Percentiles rank a stretch among this genome's conserved stretches.
Evolutionary conservation across 2,329 filamentous ascomycete species (phyloP).

Genomic region (Ophiostoma sp.): DNA sequence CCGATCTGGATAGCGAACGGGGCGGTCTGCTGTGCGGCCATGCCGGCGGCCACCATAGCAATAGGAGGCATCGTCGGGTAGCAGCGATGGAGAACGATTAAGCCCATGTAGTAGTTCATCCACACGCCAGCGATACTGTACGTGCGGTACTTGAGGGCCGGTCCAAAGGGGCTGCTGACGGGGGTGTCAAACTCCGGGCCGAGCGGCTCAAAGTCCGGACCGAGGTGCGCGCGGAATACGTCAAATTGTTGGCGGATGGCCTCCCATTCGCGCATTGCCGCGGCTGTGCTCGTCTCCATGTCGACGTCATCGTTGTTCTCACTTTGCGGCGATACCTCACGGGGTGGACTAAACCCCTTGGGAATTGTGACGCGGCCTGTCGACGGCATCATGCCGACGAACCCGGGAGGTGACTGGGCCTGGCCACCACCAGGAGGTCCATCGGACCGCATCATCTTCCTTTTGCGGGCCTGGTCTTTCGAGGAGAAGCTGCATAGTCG

Average conservation of each 20-base stretch:
- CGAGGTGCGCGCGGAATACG: conserved; percentile 64
- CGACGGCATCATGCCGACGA: conserved; percentile 58
- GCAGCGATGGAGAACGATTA: conserved; percentile 77
- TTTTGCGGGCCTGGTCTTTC: conserved; percentile 75
- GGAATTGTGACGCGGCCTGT: conserved; percentile 52
- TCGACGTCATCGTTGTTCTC: conserved; percentile 55
- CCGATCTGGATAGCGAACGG: conserved; percentile 73
- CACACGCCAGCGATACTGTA: conserved; percentile 86
- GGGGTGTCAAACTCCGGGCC: conserved; percentile 64
- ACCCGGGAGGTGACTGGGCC: conserved; percentile 47
- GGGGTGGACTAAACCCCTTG: conserved; percentile 56
- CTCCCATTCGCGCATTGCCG: conserved; percentile 78
- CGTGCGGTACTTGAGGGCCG: conserved; percentile 76
- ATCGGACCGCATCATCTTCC: conserved; percentile 57
- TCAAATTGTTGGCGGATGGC: conserved; percentile 71
- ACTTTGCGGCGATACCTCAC: conserved; percentile 44
- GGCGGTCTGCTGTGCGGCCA: conserved; percentile 72
- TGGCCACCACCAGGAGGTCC: conserved; percentile 28
- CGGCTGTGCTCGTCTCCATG: conserved; percentile 63
- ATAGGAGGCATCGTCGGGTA: conserved; percentile 91
- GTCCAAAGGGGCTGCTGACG: conserved; percentile 75
- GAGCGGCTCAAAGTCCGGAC: conserved; percentile 74
- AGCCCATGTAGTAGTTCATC: conserved; percentile 82
- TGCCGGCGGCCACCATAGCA: conserved; percentile 80
- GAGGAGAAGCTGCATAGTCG: conserved; percentile 77